Evolutionary conservation across 305 asterid genomes (phyloP).

Genomic region (Fraxinus angustifolia): DNA sequence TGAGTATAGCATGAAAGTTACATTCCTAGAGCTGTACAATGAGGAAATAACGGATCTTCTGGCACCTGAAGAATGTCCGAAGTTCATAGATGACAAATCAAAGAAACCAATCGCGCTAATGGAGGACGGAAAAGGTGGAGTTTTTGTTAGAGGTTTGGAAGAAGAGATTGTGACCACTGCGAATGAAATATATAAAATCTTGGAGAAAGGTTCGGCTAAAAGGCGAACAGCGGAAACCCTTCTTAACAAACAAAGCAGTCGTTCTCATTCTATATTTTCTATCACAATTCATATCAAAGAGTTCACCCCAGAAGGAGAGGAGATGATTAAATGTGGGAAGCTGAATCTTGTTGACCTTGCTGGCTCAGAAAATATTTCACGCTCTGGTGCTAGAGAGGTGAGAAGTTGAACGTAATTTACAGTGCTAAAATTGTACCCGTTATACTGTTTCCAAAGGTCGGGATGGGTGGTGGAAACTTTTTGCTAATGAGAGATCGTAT

Average conservation of each 20-base stretch:
- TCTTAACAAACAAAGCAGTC: conserved; percentile 48
- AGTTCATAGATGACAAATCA: conserved; percentile 41
- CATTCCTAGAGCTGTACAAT: conserved; percentile 71
- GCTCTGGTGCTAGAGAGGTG: conserved; percentile 81
- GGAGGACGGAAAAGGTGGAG: conserved; percentile 58
- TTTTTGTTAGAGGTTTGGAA: conserved; percentile 47
- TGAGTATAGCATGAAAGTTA: conserved; percentile 69
- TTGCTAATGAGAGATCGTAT: background rate
- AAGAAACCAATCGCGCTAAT: conserved; percentile 53
- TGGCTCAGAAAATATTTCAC: conserved; percentile 78
- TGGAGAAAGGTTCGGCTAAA: conserved; percentile 47
- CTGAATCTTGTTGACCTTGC: conserved; percentile 86
- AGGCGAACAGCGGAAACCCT: conserved; percentile 50
- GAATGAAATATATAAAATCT: conserved; percentile 40
- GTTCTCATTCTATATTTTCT: conserved; percentile 79
- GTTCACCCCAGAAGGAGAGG: conserved; percentile 65
- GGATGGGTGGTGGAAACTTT: background rate
- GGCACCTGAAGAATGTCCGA: conserved; percentile 51
- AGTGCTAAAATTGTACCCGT: background rate
- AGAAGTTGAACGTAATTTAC: background rate
- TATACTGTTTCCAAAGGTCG: background rate
- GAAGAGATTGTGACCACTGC: conserved; percentile 47
- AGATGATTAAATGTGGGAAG: conserved; percentile 69
- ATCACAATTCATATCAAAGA: conserved; percentile 38
- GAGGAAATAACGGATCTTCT: conserved; percentile 71